Evolutionary conservation across 805 yeast species (phyloP), one percentile per base, ranked within the genome.

Genomic region (Saturnispora zaruensis): DNA sequence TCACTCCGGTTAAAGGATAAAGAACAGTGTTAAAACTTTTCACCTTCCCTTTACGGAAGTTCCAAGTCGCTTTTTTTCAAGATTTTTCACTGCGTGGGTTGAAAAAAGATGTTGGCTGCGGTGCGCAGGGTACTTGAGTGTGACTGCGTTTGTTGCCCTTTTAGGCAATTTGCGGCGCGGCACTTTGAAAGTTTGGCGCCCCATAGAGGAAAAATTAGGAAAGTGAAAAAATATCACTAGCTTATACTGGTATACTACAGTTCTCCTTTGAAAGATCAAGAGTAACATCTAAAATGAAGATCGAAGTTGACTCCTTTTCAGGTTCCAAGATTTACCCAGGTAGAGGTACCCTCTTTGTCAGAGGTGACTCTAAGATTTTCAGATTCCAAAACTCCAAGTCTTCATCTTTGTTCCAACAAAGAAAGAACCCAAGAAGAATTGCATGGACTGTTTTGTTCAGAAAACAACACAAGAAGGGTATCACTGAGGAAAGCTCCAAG

Each of bases 251-350:
- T 11, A 13, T 14, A 13, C 32, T 2, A 13, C 32, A 28, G 13
- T 28, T 28, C n/a, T 28, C 32, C 32, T 28, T 28, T 28, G 32
- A 28, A 28, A 28, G 32, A 28, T 28, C 30, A 26, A 36, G 26
- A 20, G 37, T 30, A 30, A 14, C 34, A 28, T 28, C 42, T 33
- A 48, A 50, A 75, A 93, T 93, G 99, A 93, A 93, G 96, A 87
- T 93, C 78, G 99, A 93, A 86, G 79, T 91, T 80, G 98, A 93
- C 78, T 87, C 98, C 72, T 93, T 93, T 82, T 91, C 99, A 69
- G 99, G 99, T 76, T 77, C 91, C 71, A 93, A 91, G 81, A 91
- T 93, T 83, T 93, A 91, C 95, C 99, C 99, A 81, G 99, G 99
- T 79, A 88, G 97, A 83, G 98, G 99, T 78, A 88, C 95, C 73